phyloP scores from a whole-genome alignment of 192 early-diverging fungal species.

The Rhizophagus prolifer region DNA sequence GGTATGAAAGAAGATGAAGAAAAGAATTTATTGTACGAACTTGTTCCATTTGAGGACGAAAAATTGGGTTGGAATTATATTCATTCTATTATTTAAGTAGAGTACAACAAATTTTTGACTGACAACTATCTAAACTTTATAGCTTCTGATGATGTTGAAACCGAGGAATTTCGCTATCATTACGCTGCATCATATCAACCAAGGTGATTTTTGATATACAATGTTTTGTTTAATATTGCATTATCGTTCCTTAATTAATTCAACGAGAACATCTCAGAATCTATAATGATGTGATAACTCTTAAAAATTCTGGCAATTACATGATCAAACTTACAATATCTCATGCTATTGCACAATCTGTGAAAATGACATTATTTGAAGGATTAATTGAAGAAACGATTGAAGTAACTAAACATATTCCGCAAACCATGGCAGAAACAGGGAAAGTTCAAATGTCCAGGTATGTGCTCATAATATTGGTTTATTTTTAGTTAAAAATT shows the following conservation, averaged over 20 bases:
- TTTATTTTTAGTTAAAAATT: neutral
- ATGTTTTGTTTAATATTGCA: neutral
- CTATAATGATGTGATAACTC: constrained; percentile 87
- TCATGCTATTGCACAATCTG: constrained; percentile 93
- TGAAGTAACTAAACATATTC: constrained; percentile 82
- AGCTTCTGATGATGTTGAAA: constrained; percentile 71
- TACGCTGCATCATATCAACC: constrained; percentile 68
- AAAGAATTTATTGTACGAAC: constrained; percentile 66
- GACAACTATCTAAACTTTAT: constrained; percentile 15
- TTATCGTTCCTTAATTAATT: constrained; percentile 11
- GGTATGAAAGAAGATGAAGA: constrained; percentile 88
- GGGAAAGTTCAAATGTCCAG: constrained; percentile 89
- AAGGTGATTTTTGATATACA: constrained; percentile 36
- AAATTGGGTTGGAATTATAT: constrained; percentile 47
- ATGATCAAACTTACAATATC: constrained; percentile 94
- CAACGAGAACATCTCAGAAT: constrained; percentile 55
- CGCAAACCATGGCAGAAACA: constrained; percentile 88
- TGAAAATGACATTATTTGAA: constrained; percentile 93
- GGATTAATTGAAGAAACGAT: constrained; percentile 91
- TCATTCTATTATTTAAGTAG: constrained; percentile 23
- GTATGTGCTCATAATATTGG: constrained; percentile 31
- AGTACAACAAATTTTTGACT: neutral
- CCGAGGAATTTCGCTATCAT: constrained; percentile 78
- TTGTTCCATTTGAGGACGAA: constrained; percentile 76
- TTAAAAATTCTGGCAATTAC: constrained; percentile 74